Evolutionary conservation across 2,329 filamentous ascomycete genomes (phyloP).

Genomic region (Paecilomyces formosus): DNA sequence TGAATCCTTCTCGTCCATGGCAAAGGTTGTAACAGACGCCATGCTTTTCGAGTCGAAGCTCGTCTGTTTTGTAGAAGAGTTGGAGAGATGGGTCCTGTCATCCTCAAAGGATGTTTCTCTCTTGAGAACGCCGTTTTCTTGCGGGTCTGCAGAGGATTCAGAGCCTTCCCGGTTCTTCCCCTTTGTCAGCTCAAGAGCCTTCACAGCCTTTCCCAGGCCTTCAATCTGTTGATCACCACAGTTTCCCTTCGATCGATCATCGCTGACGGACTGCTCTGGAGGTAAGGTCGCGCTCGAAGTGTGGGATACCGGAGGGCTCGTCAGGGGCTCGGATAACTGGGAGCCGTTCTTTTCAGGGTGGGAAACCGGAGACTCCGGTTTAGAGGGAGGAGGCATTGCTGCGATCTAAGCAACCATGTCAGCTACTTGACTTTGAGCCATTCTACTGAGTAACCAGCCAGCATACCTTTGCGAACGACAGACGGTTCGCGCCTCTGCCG

Average conservation of each 20-base stretch:
- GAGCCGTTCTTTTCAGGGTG: constrained; percentile 19
- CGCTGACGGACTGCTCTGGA: constrained; percentile 11
- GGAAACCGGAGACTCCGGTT: constrained; percentile 16
- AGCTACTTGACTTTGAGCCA: constrained; percentile 6
- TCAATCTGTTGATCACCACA: constrained; percentile 19
- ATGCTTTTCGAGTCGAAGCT: constrained; percentile 93
- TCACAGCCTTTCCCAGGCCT: constrained; percentile 24
- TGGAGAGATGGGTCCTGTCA: constrained; percentile 46
- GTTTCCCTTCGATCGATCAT: constrained; percentile 10
- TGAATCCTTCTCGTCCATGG: constrained; percentile 94
- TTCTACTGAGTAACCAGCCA: constrained; percentile 4
- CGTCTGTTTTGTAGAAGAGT: constrained; percentile 68
- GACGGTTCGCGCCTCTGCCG: constrained; percentile 25
- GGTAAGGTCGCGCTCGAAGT: constrained; percentile 11
- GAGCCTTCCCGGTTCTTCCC: constrained; percentile 18
- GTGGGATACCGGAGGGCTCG: constrained; percentile 8
- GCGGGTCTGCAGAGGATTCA: constrained; percentile 19
- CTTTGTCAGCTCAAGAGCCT: constrained; percentile 22
- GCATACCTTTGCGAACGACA: constrained; percentile 71
- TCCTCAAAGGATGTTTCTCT: constrained; percentile 35
- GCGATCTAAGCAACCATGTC: constrained; percentile 29
- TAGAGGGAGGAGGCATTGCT: constrained; percentile 32
- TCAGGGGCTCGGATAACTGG: constrained; percentile 13
- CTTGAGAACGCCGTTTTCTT: constrained; percentile 23
- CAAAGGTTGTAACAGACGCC: constrained; percentile 88